Conservation (phyloP, 1,284 basidiomycete genomes). For the Moesziomyces aphidis region DNA sequence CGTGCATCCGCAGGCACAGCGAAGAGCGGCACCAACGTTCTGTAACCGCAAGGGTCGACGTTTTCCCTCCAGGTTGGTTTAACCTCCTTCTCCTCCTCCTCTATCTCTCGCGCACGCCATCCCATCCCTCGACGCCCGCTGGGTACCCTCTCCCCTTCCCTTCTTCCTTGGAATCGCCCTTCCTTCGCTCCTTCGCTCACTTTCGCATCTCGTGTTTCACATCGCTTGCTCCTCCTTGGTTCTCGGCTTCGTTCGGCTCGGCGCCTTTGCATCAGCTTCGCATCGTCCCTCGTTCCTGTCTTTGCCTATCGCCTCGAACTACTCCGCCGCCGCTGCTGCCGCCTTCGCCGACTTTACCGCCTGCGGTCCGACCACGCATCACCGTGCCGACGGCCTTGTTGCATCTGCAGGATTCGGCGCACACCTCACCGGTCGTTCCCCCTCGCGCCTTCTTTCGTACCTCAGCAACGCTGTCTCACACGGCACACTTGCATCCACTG, state of each 20-base stretch:
- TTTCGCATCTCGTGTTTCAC: too few relatives aligned
- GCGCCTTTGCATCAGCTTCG: neutral
- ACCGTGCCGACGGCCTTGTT: conserved; percentile 9
- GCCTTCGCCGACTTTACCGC: neutral
- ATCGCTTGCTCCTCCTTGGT: neutral
- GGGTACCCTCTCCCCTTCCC: neutral
- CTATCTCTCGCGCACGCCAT: neutral
- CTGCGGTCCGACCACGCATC: neutral
- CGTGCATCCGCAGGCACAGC: neutral
- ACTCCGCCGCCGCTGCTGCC: conserved; percentile 2
- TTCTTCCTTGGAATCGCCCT: neutral
- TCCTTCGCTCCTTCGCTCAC: neutral
- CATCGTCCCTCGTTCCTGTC: neutral
- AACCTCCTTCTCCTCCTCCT: neutral
- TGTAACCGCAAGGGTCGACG: conserved; percentile 38
- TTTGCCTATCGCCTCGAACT: neutral
- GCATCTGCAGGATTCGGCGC: neutral
- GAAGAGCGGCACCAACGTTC: neutral
- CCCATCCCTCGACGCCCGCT: neutral
- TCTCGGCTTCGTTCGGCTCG: neutral
- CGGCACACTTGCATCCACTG: neutral
- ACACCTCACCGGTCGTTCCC: conserved; percentile 35
- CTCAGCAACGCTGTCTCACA: neutral
- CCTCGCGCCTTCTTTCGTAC: neutral
- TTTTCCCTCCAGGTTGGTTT: neutral